Percentiles rank a stretch among this genome's conserved stretches.
Conservation (phyloP, 345 rosid genomes). For the Eucalyptus regnans region DNA sequence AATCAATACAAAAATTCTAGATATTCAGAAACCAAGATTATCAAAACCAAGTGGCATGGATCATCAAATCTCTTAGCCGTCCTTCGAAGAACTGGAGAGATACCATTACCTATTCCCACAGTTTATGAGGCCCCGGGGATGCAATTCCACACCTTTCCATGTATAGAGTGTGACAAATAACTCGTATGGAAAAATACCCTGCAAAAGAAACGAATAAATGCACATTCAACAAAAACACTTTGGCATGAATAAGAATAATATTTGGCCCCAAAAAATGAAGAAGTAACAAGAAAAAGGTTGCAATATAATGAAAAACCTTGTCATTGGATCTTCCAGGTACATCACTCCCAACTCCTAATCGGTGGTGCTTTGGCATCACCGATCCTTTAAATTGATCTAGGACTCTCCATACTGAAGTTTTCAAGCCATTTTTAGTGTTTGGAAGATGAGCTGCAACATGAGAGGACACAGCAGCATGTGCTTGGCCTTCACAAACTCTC, state of each 20-base stretch:
- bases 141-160: constrained; percentile 50
- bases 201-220: not conserved
- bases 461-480: not conserved
- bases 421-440: constrained; percentile 17
- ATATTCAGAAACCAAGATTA: not conserved
- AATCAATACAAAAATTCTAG: not conserved
- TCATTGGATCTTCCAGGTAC: constrained; percentile 12
- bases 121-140: constrained; percentile 81
- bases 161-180: constrained; percentile 60
- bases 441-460: not conserved
- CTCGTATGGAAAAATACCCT: constrained; percentile 76
- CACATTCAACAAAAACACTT: not conserved
- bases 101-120: constrained; percentile 79
- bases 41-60: not conserved
- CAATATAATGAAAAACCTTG: constrained; percentile 19
- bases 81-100: not conserved
- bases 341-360: not conserved
- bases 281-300: not conserved
- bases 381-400: constrained; percentile 32
- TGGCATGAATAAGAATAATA: not conserved
- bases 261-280: not conserved
- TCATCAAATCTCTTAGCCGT: not conserved
- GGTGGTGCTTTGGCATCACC: constrained; percentile 1
- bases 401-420: constrained; percentile 25
- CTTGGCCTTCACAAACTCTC: not conserved